Conservation (phyloP, 2,329 filamentous ascomycete species). For the Fusarium proliferatum region DNA sequence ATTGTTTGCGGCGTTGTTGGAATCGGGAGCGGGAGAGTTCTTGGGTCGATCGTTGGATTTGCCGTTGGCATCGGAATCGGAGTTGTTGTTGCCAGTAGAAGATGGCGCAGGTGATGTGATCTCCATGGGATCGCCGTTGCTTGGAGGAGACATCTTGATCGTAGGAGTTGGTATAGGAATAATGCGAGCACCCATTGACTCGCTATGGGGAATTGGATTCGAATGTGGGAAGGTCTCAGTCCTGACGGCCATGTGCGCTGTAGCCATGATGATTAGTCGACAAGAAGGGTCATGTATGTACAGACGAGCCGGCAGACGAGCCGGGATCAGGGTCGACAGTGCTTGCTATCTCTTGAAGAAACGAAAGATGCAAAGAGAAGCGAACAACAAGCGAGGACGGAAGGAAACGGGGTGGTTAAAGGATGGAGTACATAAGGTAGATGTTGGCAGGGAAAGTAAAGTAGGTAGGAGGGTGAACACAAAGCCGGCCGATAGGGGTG, state of each 20-base stretch:
- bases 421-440: constrained; percentile 30
- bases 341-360: constrained; percentile 22
- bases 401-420: constrained; percentile 38
- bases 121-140: constrained; percentile 70
- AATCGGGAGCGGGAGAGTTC: constrained; percentile 54
- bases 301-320: constrained; percentile 7
- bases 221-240: constrained; percentile 62
- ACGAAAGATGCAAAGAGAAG: constrained; percentile 24
- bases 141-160: constrained; percentile 69
- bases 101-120: constrained; percentile 65
- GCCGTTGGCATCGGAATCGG: constrained; percentile 55
- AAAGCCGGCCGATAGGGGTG: constrained; percentile 29
- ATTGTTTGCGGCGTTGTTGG: constrained; percentile 44
- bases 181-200: constrained; percentile 63
- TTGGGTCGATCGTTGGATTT: constrained; percentile 51
- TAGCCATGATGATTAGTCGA: constrained; percentile 46
- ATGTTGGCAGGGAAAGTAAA: constrained; percentile 9
- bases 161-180: constrained; percentile 68
- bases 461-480: constrained; percentile 28
- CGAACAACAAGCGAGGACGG: constrained; percentile 19
- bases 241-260: constrained; percentile 64
- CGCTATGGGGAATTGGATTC: constrained; percentile 53
- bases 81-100: constrained; percentile 57
- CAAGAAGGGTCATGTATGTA: constrained; percentile 28
- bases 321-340: constrained; percentile 25